Evolutionary conservation across 2,329 filamentous ascomycete genomes (phyloP), one percentile per base, ranked within the genome.

Genomic region (Rhinocladiella similis): DNA sequence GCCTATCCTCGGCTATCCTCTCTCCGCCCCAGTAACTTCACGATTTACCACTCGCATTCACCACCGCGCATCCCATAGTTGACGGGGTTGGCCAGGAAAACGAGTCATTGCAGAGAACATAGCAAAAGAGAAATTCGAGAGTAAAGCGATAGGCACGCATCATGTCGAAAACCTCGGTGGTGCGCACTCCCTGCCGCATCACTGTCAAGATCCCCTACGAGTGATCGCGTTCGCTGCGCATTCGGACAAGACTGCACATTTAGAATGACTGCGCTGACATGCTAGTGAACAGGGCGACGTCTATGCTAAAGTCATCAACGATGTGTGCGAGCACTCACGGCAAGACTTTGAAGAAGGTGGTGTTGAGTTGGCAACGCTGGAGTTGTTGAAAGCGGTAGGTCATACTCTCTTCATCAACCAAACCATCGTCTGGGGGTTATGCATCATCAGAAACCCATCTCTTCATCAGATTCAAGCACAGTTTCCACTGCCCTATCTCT

Each of bases 281-380:
- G 13, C 35, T 51, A 12, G 3, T 36, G 22, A 20, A 59, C 64
- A 86, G 78, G 94, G 94, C 68, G 77, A 78, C 65, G 87, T 97
- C 69, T 99, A 97, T 70, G 80, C 87, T 61, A 90, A 94, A 77
- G 91, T 99, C 71, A 90, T 97, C 74, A 88, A 93, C 67, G 88
- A 89, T 77, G 92, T 99, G 70, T 90, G 97, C 74, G 88, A 93
- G 67, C 87, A 87, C 65, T 97, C 93, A 69, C 84, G 90, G 69
- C 89, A 93, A 69, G 94, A 97, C 75, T 97, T 99, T 72, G 94
- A 99, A 74, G 94, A 99, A 77, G 91, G 88, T 66, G 94, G 94
- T 67, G 88, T 97, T 63, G 91, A 96, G 67, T 88, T 93, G 72
- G 80, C 84, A 66, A 93, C 93, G 50, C 78, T 99, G 68, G 85